phyloP scores from a whole-genome alignment of 208 protist species.

The Phytomonas francai region DNA sequence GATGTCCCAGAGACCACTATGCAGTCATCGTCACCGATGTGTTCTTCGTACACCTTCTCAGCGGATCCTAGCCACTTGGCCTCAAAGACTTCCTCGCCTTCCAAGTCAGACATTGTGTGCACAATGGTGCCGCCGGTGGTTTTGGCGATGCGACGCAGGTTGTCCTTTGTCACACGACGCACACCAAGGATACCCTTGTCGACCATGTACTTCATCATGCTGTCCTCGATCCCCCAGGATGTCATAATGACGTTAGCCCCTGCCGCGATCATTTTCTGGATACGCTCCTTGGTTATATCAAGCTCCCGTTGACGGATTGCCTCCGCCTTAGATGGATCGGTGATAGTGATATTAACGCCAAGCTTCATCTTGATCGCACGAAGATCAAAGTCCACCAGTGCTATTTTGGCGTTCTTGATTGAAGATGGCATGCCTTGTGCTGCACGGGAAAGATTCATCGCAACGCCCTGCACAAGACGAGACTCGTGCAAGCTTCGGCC shows the following conservation, averaged over 20 bases:
- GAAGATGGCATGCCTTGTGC: slow-evolving; percentile 97
- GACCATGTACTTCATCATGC: slow-evolving; percentile 98
- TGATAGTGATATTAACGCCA: slow-evolving; percentile 97
- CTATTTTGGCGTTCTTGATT: slow-evolving; percentile 96
- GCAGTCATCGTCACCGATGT: slow-evolving; percentile 96
- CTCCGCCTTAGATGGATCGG: slow-evolving; percentile 96
- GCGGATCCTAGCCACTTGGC: slow-evolving; percentile 89
- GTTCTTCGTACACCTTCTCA: slow-evolving; percentile 94
- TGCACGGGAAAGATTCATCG: slow-evolving; percentile 94
- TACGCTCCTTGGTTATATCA: slow-evolving; percentile 96
- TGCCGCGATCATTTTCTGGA: slow-evolving; percentile 95
- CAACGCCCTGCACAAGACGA: slow-evolving; percentile 92
- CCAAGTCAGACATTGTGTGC: slow-evolving; percentile 93
- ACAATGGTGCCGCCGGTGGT: slow-evolving; percentile 94
- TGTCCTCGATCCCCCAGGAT: slow-evolving; percentile 99
- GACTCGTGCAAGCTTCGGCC: slow-evolving; percentile 93
- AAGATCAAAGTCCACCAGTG: slow-evolving; percentile 98
- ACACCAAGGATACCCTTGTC: slow-evolving; percentile 96
- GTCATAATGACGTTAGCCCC: slow-evolving; percentile 99
- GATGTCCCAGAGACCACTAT: slow-evolving; percentile 90
- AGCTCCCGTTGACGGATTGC: slow-evolving; percentile 94
- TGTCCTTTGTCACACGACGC: slow-evolving; percentile 94
- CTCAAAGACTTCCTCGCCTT: slow-evolving; percentile 97
- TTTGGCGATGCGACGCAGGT: slow-evolving; percentile 96
- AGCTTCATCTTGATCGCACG: slow-evolving; percentile 95